phyloP scores from a whole-genome alignment of 1,284 basidiomycete species.

The Pisolithus thermaeus region DNA sequence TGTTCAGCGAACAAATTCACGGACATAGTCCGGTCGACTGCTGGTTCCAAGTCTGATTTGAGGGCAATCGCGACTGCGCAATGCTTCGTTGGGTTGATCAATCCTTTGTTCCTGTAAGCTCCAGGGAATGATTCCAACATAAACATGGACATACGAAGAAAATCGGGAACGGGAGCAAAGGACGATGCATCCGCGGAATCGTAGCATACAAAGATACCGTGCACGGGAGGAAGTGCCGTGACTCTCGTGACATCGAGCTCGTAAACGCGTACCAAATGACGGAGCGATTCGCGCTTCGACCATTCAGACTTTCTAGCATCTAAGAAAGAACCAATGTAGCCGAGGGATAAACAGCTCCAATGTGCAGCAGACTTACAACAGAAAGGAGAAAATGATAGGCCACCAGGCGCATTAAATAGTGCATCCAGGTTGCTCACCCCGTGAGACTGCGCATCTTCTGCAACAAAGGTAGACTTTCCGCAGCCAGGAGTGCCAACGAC shows the following conservation, averaged over 20 bases:
- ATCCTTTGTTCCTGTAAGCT: slow-evolving; percentile 35
- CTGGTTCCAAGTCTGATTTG: slow-evolving; percentile 60
- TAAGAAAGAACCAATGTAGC: slow-evolving; percentile 13
- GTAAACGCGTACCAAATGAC: slow-evolving; percentile 26
- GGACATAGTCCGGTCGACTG: slow-evolving; percentile 52
- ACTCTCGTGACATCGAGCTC: slow-evolving; percentile 30
- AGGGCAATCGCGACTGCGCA: slow-evolving; percentile 68
- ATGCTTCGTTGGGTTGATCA: slow-evolving; percentile 48
- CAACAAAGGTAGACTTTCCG: slow-evolving; percentile 67
- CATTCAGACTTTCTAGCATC: slow-evolving; percentile 29
- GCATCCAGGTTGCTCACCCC: slow-evolving; percentile 26
- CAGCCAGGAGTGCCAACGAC: slow-evolving; percentile 65
- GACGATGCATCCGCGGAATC: slow-evolving; percentile 57
- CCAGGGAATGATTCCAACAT: slow-evolving; percentile 2
- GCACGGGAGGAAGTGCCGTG: slow-evolving; percentile 49
- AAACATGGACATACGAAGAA: slow-evolving; percentile 48
- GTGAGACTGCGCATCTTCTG: slow-evolving; percentile 58
- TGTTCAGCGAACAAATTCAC: slow-evolving; percentile 43
- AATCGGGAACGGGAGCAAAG: slow-evolving; percentile 53
- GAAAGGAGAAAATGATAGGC: slow-evolving; percentile 30
- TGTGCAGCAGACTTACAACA: slow-evolving; percentile 35
- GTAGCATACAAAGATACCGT: slow-evolving; percentile 72
- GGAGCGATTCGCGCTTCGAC: slow-evolving; percentile 26
- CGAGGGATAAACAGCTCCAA: slow-evolving; percentile 11
- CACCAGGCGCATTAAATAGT: slow-evolving; percentile 27